Evolutionary conservation across 306 rosid genomes (phyloP).

Genomic region (Sicyos edulis): DNA sequence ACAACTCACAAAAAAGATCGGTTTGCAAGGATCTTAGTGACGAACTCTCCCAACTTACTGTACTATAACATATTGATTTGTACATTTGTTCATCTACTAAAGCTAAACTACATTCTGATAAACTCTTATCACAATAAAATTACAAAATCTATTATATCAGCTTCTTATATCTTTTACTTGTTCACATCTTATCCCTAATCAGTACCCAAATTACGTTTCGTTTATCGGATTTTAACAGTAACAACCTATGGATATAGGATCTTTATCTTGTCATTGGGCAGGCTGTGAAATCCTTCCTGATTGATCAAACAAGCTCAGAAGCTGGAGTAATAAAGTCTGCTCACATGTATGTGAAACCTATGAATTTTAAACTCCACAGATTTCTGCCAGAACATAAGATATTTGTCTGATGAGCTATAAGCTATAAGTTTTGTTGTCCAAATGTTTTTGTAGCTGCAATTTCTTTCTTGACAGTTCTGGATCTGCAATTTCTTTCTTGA

Average conservation of each 20-base stretch:
- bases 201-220: not conserved
- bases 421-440: not conserved
- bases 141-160: not conserved
- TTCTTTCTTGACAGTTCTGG: too few species aligned
- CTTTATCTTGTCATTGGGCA: not conserved
- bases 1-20: not conserved
- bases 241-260: not conserved
- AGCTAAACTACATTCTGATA: not conserved
- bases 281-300: not conserved
- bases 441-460: not conserved
- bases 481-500: not conserved
- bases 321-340: not conserved
- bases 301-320: conserved; percentile 11
- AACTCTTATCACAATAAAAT: not conserved
- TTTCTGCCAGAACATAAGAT: not conserved
- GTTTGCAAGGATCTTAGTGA: not conserved
- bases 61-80: conserved; percentile 5
- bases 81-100: conserved; percentile 5
- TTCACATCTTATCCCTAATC: not conserved
- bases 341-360: not conserved
- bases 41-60: not conserved
- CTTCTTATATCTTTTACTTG: not conserved
- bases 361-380: not conserved
- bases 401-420: not conserved
- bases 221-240: not conserved